A percentile compares a stretch with the other conserved stretches of the same genome.
These are phyloP conservation scores for Coniferiporia weirii DNA, from an alignment of 1,284 basidiomycete species.

Conservation along the genomic window DNA sequence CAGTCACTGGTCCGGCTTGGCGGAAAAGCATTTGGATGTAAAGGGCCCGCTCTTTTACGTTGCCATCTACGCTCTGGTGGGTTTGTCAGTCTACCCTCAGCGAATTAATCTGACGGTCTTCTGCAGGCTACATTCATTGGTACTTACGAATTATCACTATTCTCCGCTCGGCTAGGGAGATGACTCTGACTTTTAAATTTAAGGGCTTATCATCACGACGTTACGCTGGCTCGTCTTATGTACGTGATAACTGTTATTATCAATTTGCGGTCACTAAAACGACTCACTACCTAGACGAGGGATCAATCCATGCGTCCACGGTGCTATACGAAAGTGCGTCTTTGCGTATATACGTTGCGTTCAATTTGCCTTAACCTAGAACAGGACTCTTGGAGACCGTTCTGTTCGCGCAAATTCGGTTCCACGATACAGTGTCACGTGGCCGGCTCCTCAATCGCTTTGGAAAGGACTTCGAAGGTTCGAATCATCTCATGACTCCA, in stretches of 20 bases:
- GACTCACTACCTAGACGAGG: constrained; percentile 40
- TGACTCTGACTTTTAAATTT: neutral
- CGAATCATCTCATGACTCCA: neutral
- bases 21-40: constrained; percentile 31
- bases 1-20: constrained; percentile 63
- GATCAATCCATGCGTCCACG: constrained; percentile 65
- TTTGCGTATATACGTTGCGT: constrained; percentile 18
- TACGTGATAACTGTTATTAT: constrained; percentile 29
- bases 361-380: constrained; percentile 10
- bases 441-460: constrained; percentile 87
- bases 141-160: constrained; percentile 19
- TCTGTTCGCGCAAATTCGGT: constrained; percentile 86
- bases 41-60: constrained; percentile 72
- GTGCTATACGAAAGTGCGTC: constrained; percentile 66
- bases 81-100: constrained; percentile 20
- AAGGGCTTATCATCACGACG: constrained; percentile 61
- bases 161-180: neutral
- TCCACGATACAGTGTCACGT: constrained; percentile 89
- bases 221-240: constrained; percentile 64
- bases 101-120: constrained; percentile 16
- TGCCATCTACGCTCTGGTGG: constrained; percentile 62
- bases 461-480: constrained; percentile 90
- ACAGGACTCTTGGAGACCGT: constrained; percentile 75
- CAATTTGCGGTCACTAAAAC: constrained; percentile 1
- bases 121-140: constrained; percentile 38